phyloP scores from a whole-genome alignment of 345 rosid genomes.

The Salix udensis region DNA sequence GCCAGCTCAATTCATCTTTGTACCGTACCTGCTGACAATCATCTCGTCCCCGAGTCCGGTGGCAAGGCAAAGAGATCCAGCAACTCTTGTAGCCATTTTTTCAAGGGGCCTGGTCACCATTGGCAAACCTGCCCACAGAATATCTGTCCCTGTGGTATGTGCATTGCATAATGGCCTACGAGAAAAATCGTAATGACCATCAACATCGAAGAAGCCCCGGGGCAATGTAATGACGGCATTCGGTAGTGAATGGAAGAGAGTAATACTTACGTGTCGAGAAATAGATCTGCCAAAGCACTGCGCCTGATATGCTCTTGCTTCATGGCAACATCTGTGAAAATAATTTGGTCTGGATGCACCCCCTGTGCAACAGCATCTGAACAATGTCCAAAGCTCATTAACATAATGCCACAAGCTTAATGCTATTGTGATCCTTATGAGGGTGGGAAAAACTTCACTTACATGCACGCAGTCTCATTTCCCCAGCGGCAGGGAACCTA shows the following conservation, averaged over 20 bases:
- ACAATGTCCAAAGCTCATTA: conserved; percentile 3
- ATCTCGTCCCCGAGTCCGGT: conserved; percentile 97
- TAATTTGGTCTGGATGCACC: conserved; percentile 82
- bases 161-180: conserved; percentile 93
- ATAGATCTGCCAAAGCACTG: conserved; percentile 92
- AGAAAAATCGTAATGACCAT: conserved; percentile 4
- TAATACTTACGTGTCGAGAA: conserved; percentile 74
- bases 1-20: not conserved
- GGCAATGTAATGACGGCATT: not conserved
- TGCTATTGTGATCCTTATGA: not conserved
- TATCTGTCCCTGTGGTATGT: conserved; percentile 97
- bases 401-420: not conserved
- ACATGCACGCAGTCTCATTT: conserved; percentile 86
- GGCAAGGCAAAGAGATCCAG: conserved; percentile 94
- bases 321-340: conserved; percentile 99
- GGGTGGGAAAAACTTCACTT: conserved; percentile 21
- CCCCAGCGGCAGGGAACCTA: conserved; percentile 98
- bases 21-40: conserved; percentile 75
- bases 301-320: conserved; percentile 90
- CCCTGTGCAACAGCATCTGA: conserved; percentile 90
- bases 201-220: not conserved
- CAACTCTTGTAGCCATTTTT: conserved; percentile 99
- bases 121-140: conserved; percentile 97
- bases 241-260: not conserved
- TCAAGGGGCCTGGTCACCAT: conserved; percentile 98